Base-by-base conservation (phyloP, 1,284 basidiomycete genomes). In the Earliella scabrosa region DNA sequence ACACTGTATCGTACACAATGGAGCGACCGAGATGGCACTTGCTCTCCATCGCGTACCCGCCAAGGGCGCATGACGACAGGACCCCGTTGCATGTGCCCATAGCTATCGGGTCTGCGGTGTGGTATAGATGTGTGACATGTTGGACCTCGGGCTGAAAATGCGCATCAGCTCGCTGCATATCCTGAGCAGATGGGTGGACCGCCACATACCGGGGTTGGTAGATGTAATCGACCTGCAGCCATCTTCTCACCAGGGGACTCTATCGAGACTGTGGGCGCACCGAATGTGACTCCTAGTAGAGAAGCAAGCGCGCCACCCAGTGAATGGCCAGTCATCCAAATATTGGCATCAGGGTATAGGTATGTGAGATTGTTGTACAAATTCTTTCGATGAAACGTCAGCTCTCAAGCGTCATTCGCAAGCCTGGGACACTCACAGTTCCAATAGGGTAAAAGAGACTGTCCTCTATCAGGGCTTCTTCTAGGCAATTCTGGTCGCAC, bases 291-390 rank as follows among this genome's bases (percentile, higher is more conserved):
- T 1, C 93, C 95, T 18, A 98, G 77, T 50, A 98, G 80, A n/a
- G 90, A 85, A 0, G 93, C 88, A 5, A 98, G 76, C 0, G 92
- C 85, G 13, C 95, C 96, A 41, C 96, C 95, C 14, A 91, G 67
- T 2, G 92, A 96, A 73, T 97, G 95, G 0, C 97, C 97, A 16
- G 85, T 86, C 38, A 98, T 76, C 97, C 97, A 99, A 58, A 99
- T 92, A 63, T 92, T 91, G 51, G 95, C 85, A 60, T 92, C 76
- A 9, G 97, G 97, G 73, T 97, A 99, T 82, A 97, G 86, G 71
- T 92, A 92, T 5, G 95, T 91, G 49, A 99, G 66, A 77, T 98
- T 95, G 79, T 96, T 92, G 77, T 95, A 98, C 49, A 98, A 73
- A 74, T 95, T 92, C 90, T 95, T n/a, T 68, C 11, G 8, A 26